phyloP scores from a whole-genome alignment of 1,139 yeast genomes.

The Scheffersomyces segobiensis region DNA sequence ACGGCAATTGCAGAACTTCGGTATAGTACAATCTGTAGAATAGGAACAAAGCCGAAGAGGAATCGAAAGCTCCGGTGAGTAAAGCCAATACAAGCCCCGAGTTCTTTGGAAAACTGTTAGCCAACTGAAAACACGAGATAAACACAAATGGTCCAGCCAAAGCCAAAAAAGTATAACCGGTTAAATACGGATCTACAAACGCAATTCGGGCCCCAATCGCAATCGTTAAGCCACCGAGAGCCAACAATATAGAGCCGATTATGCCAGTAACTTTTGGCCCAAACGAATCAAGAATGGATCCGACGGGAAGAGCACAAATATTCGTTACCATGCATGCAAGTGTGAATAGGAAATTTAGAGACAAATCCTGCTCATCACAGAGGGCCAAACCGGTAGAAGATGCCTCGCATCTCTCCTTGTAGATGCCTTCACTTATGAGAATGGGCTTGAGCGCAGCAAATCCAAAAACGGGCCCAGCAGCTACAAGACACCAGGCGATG shows the following conservation, averaged over 20 bases:
- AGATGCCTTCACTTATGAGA: constrained; percentile 74
- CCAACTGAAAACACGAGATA: constrained; percentile 76
- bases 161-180: constrained; percentile 69
- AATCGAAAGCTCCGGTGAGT: constrained; percentile 76
- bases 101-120: constrained; percentile 68
- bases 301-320: constrained; percentile 78
- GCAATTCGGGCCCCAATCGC: constrained; percentile 29
- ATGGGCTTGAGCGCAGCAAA: constrained; percentile 92
- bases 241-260: constrained; percentile 63
- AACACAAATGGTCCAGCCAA: constrained; percentile 83
- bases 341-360: constrained; percentile 79
- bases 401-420: constrained; percentile 55
- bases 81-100: constrained; percentile 73
- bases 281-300: constrained; percentile 68
- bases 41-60: constrained; percentile 73
- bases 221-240: constrained; percentile 54
- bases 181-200: constrained; percentile 56
- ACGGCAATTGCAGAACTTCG: constrained; percentile 28
- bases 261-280: constrained; percentile 83
- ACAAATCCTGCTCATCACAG: constrained; percentile 77
- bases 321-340: constrained; percentile 88
- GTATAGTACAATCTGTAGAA: constrained; percentile 65
- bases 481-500: constrained; percentile 79
- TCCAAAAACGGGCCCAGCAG: constrained; percentile 93
- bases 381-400: constrained; percentile 18